Percentiles rank a stretch among this genome's conserved stretches.
Conservation (phyloP, 139 green algal species). For the Zygnema circumcarinatum region DNA sequence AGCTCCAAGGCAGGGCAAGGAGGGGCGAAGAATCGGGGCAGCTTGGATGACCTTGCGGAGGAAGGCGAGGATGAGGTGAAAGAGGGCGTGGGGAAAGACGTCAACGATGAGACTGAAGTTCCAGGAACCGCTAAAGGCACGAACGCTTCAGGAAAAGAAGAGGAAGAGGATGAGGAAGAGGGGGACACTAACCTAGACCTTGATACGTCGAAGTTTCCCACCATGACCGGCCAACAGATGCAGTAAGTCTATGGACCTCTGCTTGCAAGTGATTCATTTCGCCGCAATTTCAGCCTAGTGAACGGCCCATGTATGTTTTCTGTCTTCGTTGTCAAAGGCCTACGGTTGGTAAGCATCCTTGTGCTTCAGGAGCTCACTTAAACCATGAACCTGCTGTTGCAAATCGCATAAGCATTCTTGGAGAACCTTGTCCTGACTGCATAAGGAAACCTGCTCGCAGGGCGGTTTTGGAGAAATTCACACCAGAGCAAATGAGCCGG, state of each 20-base stretch:
- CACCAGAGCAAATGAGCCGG: constrained; percentile 61
- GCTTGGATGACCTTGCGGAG: background rate
- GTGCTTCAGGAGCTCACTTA: background rate
- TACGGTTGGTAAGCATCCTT: background rate
- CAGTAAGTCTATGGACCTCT: constrained; percentile 41
- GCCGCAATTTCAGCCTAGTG: too few relatives aligned
- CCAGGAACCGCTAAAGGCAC: background rate
- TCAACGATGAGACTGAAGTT: background rate
- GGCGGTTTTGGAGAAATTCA: constrained; percentile 58
- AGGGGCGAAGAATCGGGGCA: background rate
- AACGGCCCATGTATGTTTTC: background rate
- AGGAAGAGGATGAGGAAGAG: constrained; percentile 37
- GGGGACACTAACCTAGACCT: constrained; percentile 4
- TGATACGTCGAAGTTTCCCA: background rate
- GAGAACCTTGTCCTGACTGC: too few relatives aligned
- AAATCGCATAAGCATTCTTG: background rate
- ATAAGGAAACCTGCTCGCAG: too few relatives aligned
- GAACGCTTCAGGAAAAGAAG: background rate
- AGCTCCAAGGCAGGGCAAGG: background rate
- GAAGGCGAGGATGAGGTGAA: background rate
- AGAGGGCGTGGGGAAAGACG: background rate
- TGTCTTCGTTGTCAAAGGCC: background rate
- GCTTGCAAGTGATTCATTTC: too few relatives aligned
- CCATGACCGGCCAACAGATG: constrained; percentile 17
- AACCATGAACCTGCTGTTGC: background rate